phyloP scores from a whole-genome alignment of 495 filamentous ascomycete species.

The Tetracladium marchalianum region DNA sequence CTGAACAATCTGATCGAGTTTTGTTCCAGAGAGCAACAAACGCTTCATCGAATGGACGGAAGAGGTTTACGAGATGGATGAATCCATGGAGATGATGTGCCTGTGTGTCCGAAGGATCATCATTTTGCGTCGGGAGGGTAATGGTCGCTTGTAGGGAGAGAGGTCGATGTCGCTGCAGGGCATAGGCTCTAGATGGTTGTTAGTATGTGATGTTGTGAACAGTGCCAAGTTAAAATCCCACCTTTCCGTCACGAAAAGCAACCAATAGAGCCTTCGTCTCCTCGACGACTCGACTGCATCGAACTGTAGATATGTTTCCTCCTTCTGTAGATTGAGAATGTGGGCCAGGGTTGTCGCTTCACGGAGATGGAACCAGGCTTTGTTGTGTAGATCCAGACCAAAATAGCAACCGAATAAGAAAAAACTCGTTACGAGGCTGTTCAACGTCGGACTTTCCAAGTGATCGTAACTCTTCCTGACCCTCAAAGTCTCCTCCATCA shows the following conservation, averaged over 20 bases:
- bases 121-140: slow-evolving; percentile 52
- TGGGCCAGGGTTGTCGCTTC: slow-evolving; percentile 57
- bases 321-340: slow-evolving; percentile 51
- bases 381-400: slow-evolving; percentile 59
- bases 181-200: slow-evolving; percentile 43
- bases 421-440: slow-evolving; percentile 66
- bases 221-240: slow-evolving; percentile 19
- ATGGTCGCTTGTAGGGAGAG: slow-evolving; percentile 45
- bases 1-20: slow-evolving; percentile 43
- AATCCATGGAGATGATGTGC: slow-evolving; percentile 46
- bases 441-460: slow-evolving; percentile 57
- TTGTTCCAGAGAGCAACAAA: slow-evolving; percentile 70
- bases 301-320: slow-evolving; percentile 45
- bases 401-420: slow-evolving; percentile 72
- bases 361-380: slow-evolving; percentile 64
- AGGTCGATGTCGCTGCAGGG: slow-evolving; percentile 65
- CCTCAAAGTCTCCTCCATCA: slow-evolving; percentile 67
- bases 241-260: slow-evolving; percentile 64
- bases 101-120: slow-evolving; percentile 48
- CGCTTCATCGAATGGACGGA: slow-evolving; percentile 60
- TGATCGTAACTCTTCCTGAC: slow-evolving; percentile 69
- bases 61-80: slow-evolving; percentile 55
- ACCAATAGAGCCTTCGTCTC: slow-evolving; percentile 57
- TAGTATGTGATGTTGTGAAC: slow-evolving; percentile 16
- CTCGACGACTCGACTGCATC: slow-evolving; percentile 43